Base-by-base conservation (phyloP, 1,284 basidiomycete species). In the Ustilago xerochloae region DNA sequence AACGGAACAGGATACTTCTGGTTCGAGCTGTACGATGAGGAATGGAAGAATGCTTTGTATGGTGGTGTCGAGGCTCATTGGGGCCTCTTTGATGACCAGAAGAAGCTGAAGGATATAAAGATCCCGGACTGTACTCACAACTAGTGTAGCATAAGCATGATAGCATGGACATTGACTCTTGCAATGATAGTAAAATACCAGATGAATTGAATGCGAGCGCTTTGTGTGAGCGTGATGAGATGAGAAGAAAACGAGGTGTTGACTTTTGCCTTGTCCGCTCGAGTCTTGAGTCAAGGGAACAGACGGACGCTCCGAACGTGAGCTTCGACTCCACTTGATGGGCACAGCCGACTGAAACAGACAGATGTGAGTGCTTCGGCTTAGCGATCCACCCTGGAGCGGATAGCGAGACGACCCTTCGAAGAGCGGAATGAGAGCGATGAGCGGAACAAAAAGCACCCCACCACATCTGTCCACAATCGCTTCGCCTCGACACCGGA, bases 31-130 rank as follows among this genome's bases (percentile, higher is more conserved):
- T 74, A 60, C 39, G 71, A 74, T 26, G 71, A 74, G 35, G 45
- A 54, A 20, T 74, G 71, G 71, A 74, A 69, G 53, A 28, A 68
- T 33, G 60, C 55, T 15, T 36, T 67, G 0, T 74, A 68, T 32
- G 70, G 70, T 7, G 70, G 64, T 32, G 70, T 68, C 20, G 70
- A 68, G 49, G 65, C 65, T n/a, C 64, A 74, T 20, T 74, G 70
- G 70, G 70, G 70, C 20, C 49, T 74, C 16, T 68, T 74, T 49
- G 70, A 74, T 24, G 12, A 24, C 6, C 38, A 26, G 22, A 74
- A 74, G 61, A 68, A 63, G 56, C 38, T 74, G 35, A 74, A 74
- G 50, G 35, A 45, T 35, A 51, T 73, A 16, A 69, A 51, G 12
- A 59, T 73, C 24, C 70, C 70, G 0, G 32, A 68, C 22, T 73